A percentile compares a stretch with the other conserved stretches of the same genome.
phyloP scores from a whole-genome alignment of 768 basidiomycete species.

The Calocybe cyanea region DNA sequence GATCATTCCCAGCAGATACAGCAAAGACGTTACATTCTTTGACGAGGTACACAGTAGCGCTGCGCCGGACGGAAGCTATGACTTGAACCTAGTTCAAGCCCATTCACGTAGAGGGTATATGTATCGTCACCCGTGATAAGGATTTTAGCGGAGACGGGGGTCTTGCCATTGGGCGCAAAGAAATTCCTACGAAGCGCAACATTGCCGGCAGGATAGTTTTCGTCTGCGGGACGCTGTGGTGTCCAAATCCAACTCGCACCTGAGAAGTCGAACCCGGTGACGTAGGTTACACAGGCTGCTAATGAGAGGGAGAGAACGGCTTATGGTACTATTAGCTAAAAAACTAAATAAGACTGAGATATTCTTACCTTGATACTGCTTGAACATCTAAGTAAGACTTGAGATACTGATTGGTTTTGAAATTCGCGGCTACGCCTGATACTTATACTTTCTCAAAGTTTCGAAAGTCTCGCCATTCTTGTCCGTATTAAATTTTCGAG shows the following conservation, averaged over 20 bases:
- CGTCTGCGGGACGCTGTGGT: constrained; percentile 14
- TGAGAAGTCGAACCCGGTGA: constrained; percentile 8
- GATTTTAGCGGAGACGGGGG: constrained; percentile 25
- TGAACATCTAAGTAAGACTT: too few species aligned
- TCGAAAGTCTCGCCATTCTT: too few species aligned
- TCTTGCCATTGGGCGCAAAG: constrained; percentile 20
- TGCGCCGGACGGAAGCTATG: constrained; percentile 18
- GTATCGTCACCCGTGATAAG: constrained; percentile 27
- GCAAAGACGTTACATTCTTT: constrained; percentile 30
- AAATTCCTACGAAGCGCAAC: constrained; percentile 28
- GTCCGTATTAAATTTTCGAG: too few species aligned
- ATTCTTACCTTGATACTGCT: too few species aligned
- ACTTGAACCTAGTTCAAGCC: constrained; percentile 20
- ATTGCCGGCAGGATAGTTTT: constrained; percentile 20
- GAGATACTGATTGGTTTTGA: too few species aligned
- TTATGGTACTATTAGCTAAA: not conserved
- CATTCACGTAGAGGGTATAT: constrained; percentile 29
- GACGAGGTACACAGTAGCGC: constrained; percentile 25
- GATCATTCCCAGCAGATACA: constrained; percentile 19
- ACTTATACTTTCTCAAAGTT: too few species aligned
- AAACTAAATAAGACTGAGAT: too few species aligned
- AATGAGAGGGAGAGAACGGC: constrained; percentile 5
- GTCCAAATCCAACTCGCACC: constrained; percentile 32
- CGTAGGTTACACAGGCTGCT: constrained; percentile 10
- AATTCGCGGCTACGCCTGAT: too few species aligned